Percentiles rank a stretch among this genome's conserved stretches.
Conservation (phyloP, 352 stramenopile genomes). For the Phytophthora ramorum region DNA sequence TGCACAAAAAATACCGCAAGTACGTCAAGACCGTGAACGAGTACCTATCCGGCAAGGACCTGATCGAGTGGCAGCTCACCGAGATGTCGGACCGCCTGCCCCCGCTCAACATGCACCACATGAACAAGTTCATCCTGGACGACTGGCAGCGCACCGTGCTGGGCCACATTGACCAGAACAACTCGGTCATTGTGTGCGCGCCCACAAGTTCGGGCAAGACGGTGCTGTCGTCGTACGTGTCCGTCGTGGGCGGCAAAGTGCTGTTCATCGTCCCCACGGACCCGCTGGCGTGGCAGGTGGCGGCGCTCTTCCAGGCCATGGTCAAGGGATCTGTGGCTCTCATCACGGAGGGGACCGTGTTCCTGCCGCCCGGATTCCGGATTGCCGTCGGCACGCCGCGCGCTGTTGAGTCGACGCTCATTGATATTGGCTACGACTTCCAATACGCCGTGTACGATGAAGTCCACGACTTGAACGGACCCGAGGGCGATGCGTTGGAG, state of each 20-base stretch:
- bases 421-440: slow-evolving; percentile 93
- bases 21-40: slow-evolving; percentile 83
- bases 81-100: slow-evolving; percentile 88
- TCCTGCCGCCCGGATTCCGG: slow-evolving; percentile 80
- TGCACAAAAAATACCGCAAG: slow-evolving; percentile 91
- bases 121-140: slow-evolving; percentile 96
- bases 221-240: slow-evolving; percentile 88
- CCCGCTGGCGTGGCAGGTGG: slow-evolving; percentile 98
- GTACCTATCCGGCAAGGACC: slow-evolving; percentile 70
- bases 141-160: slow-evolving; percentile 98
- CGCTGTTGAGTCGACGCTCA: slow-evolving; percentile 94
- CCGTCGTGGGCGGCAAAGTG: slow-evolving; percentile 81
- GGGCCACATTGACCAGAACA: slow-evolving; percentile 93
- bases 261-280: slow-evolving; percentile 96
- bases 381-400: slow-evolving; percentile 97
- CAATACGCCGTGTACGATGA: slow-evolving; percentile 99
- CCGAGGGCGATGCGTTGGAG: slow-evolving; percentile 96
- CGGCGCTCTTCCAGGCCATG: slow-evolving; percentile 98
- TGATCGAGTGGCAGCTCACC: slow-evolving; percentile 89
- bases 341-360: slow-evolving; percentile 93
- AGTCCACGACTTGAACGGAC: slow-evolving; percentile 97
- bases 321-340: slow-evolving; percentile 96
- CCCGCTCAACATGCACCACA: slow-evolving; percentile 90
- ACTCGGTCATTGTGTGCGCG: slow-evolving; percentile 97
- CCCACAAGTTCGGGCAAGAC: slow-evolving; percentile 98